These are phyloP conservation scores for Brassica cretica DNA, from an alignment of 345 rosid genomes.

Conservation along the genomic window DNA sequence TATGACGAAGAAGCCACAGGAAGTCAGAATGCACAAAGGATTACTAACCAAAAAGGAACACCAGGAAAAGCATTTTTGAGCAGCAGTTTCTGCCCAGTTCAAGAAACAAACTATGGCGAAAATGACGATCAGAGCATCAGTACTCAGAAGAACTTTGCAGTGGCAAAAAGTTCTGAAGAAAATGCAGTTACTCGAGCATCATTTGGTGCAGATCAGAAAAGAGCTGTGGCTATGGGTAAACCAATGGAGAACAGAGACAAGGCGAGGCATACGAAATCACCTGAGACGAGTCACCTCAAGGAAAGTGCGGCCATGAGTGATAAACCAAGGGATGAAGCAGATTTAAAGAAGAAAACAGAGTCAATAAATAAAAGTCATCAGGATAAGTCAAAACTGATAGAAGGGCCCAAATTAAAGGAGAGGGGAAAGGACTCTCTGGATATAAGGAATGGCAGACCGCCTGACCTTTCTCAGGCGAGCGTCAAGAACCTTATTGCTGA, in stretches of 20 bases:
- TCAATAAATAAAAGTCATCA: constrained; percentile 39
- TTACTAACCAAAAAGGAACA: constrained; percentile 22
- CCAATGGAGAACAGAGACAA: constrained; percentile 40
- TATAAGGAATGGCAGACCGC: constrained; percentile 9
- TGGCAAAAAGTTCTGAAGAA: constrained; percentile 37
- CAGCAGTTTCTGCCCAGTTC: constrained; percentile 21
- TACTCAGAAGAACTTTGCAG: constrained; percentile 37
- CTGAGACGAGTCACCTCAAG: constrained; percentile 41
- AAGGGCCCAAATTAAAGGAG: constrained; percentile 25
- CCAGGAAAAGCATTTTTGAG: constrained; percentile 13
- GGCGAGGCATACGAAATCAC: constrained; percentile 44
- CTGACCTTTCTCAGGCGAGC: constrained; percentile 14
- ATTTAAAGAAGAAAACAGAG: constrained; percentile 42
- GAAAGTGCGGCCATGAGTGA: constrained; percentile 40
- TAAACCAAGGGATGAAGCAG: constrained; percentile 43
- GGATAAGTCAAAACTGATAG: constrained; percentile 40
- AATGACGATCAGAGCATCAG: constrained; percentile 43
- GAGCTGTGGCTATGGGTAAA: constrained; percentile 41
- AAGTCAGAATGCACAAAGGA: constrained; percentile 36
- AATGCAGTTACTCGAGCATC: constrained; percentile 33
- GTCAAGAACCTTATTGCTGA: constrained; percentile 24
- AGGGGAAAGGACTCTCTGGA: constrained; percentile 19
- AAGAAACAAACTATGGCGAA: constrained; percentile 31
- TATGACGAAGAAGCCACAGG: constrained; percentile 50
- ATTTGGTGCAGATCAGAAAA: constrained; percentile 38